phyloP scores from a whole-genome alignment of 2,329 filamentous ascomycete species.

The Colletotrichum sp. region DNA sequence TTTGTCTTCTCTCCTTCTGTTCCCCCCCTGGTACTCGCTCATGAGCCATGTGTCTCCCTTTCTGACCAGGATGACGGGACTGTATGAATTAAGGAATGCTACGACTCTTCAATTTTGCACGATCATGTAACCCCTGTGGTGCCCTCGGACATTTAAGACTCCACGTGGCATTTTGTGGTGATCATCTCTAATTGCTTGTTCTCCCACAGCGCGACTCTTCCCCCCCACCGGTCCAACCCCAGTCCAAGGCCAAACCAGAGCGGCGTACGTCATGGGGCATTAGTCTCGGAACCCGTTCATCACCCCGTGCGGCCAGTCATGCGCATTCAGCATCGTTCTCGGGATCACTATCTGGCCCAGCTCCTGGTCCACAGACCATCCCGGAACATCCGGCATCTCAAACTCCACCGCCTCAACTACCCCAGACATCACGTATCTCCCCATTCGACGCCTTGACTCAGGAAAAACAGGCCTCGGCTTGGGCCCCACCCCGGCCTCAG shows the following conservation, averaged over 20 bases:
- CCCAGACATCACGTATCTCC: conserved; percentile 25
- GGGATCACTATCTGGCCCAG: neutral
- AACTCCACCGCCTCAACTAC: conserved; percentile 19
- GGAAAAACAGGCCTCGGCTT: conserved; percentile 20
- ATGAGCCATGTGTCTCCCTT: conserved; percentile 22
- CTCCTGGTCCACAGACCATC: conserved; percentile 4
- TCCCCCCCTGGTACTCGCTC: conserved; percentile 18
- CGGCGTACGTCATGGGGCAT: conserved; percentile 51
- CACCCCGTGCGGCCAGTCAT: conserved; percentile 26
- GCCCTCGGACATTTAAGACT: conserved; percentile 15
- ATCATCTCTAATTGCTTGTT: conserved; percentile 27
- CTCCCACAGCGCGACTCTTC: conserved; percentile 40
- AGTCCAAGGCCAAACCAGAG: conserved; percentile 41
- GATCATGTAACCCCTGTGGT: conserved; percentile 25
- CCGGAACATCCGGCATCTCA: conserved; percentile 15
- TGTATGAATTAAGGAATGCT: conserved; percentile 47
- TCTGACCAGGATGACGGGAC: conserved; percentile 36
- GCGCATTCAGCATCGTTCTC: conserved; percentile 9
- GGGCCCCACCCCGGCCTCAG: conserved; percentile 17
- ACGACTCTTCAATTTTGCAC: conserved; percentile 34
- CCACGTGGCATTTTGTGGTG: conserved; percentile 17
- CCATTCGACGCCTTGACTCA: conserved; percentile 24
- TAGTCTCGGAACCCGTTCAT: conserved; percentile 37
- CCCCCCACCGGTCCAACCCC: conserved; percentile 38
- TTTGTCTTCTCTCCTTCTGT: conserved; percentile 22